Conservation (phyloP, 257 asterid genomes). For the Jaltomata sinuosa region DNA sequence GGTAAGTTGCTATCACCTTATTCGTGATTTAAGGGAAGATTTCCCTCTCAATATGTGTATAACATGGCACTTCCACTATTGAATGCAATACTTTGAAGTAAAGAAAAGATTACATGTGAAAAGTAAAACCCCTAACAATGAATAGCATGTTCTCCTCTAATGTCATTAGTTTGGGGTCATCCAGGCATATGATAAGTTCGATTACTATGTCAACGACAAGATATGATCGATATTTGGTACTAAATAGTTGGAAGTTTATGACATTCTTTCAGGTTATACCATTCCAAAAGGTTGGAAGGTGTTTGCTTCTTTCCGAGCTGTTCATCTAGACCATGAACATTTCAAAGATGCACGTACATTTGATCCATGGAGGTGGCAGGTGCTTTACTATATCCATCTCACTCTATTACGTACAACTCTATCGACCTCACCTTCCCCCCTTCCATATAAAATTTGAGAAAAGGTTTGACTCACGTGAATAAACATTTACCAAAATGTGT, state of each 20-base stretch:
- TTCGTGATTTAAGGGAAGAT: not conserved
- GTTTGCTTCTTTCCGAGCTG: conserved; percentile 82
- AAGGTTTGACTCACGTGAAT: not conserved
- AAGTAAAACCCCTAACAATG: not conserved
- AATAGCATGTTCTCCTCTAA: not conserved
- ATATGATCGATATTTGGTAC: not conserved
- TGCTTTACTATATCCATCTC: not conserved
- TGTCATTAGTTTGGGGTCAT: not conserved
- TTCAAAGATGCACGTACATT: conserved; percentile 87
- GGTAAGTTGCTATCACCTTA: conserved; percentile 28
- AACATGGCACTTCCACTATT: not conserved
- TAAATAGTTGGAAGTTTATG: not conserved
- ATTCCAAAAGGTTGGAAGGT: conserved; percentile 91
- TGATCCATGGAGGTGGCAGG: conserved; percentile 99
- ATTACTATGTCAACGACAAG: not conserved
- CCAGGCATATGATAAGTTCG: not conserved
- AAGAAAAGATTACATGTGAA: not conserved
- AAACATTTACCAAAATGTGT: not conserved
- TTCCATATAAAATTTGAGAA: not conserved
- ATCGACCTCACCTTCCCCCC: not conserved
- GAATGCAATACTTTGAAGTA: not conserved
- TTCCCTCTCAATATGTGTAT: not conserved
- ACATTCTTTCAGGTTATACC: conserved; percentile 41
- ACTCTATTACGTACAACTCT: not conserved
- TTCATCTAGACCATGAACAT: conserved; percentile 66